Conservation (phyloP, 805 yeast species). For the Vanderwaltozyma verrucispora region DNA sequence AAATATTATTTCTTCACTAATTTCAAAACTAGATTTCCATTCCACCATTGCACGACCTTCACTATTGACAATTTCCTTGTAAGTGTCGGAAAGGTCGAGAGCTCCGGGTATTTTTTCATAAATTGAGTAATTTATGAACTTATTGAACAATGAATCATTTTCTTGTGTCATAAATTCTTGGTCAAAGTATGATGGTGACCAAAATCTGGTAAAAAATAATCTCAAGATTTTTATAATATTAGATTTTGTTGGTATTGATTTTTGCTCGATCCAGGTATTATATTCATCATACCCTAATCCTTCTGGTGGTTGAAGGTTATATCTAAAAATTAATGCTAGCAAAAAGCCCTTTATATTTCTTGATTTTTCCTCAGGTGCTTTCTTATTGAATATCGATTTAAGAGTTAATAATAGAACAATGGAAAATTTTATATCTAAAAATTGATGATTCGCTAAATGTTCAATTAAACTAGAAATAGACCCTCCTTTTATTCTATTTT, state of each 20-base stretch:
- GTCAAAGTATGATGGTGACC: conserved; percentile 54
- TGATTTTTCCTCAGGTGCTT: background rate
- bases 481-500: conserved; percentile 76
- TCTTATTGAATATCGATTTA: conserved; percentile 40
- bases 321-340: conserved; percentile 50
- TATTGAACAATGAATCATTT: background rate
- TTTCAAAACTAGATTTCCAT: conserved; percentile 16
- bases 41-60: no score
- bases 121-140: conserved; percentile 30
- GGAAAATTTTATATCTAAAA: conserved; percentile 52
- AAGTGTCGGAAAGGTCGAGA: conserved; percentile 22
- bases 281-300: conserved; percentile 78
- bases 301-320: conserved; percentile 71
- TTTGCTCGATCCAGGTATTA: conserved; percentile 61
- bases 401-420: conserved; percentile 66
- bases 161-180: conserved; percentile 28
- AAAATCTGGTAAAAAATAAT: conserved; percentile 54
- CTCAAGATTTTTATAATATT: conserved; percentile 60
- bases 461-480: conserved; percentile 67
- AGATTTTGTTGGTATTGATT: conserved; percentile 54
- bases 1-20: background rate
- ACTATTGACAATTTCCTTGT: conserved; percentile 23
- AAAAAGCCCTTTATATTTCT: conserved; percentile 56
- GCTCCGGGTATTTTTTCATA: conserved; percentile 37
- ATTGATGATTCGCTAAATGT: conserved; percentile 66